Evolutionary conservation across 2,329 filamentous ascomycete species (phyloP).

Genomic region (Apiospora malaysiana): DNA sequence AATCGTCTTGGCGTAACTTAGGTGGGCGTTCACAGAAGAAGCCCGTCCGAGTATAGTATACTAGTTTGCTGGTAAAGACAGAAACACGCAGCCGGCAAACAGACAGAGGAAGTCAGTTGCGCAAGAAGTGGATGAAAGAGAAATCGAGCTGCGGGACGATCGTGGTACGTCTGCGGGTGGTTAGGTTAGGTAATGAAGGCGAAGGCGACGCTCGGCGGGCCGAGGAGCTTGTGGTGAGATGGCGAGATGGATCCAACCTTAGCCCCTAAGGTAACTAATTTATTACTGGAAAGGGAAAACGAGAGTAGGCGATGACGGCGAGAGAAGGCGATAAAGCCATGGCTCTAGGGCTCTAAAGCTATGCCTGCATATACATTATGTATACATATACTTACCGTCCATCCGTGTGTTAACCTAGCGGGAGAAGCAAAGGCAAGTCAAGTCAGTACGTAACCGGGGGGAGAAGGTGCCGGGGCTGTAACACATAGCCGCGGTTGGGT

Average conservation of each 20-base stretch:
- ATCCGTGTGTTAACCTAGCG: conserved; percentile 5
- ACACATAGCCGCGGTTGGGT: conserved; percentile 1
- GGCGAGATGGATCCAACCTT: neutral
- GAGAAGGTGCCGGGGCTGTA: neutral
- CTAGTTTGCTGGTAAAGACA: neutral
- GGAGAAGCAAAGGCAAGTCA: neutral
- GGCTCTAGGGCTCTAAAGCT: neutral
- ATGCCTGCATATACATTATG: neutral
- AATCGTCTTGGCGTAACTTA: neutral
- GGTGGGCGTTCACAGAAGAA: neutral
- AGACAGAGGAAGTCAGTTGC: neutral
- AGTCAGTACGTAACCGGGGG: neutral
- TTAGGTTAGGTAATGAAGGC: neutral
- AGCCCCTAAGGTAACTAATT: no score
- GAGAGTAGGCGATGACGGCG: neutral
- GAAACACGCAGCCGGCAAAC: neutral
- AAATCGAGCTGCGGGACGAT: neutral
- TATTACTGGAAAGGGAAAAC: conserved; percentile 5
- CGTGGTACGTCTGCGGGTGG: neutral
- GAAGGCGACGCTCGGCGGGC: neutral
- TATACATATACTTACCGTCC: neutral
- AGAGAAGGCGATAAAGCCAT: neutral
- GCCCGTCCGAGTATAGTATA: neutral
- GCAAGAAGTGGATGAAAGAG: neutral
- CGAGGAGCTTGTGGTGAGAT: neutral